phyloP scores from a whole-genome alignment of 83 land plant genomes.

The Picea abies region DNA sequence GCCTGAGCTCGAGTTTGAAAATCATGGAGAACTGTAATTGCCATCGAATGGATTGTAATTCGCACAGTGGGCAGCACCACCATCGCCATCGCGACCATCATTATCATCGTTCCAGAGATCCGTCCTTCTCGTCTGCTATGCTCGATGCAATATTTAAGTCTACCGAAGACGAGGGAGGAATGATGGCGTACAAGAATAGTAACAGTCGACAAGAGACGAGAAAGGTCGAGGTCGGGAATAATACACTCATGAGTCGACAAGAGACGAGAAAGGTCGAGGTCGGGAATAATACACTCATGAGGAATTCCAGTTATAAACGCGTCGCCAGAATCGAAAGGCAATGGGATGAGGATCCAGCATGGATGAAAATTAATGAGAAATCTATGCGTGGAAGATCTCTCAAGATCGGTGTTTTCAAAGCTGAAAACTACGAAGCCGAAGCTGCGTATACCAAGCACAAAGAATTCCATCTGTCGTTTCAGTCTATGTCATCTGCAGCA shows the following conservation, averaged over 20 bases:
- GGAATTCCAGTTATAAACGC: background rate
- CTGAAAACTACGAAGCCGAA: background rate
- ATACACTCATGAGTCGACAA: too few species aligned
- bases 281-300: background rate
- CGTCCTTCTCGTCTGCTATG: conserved; percentile 60
- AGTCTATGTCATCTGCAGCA: conserved; percentile 1
- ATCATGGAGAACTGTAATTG: too few species aligned
- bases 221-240: too few species aligned
- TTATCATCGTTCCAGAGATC: too few species aligned
- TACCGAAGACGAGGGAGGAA: conserved; percentile 38
- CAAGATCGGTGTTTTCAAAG: background rate
- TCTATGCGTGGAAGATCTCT: background rate
- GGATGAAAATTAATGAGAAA: background rate
- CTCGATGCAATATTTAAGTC: conserved; percentile 63
- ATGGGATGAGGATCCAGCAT: background rate
- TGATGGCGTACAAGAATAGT: background rate
- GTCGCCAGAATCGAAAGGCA: background rate
- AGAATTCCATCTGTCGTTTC: background rate
- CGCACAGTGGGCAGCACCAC: too few species aligned
- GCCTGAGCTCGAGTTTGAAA: too few species aligned
- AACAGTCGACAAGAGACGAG: too few species aligned
- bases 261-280: too few species aligned
- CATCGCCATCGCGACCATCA: too few species aligned
- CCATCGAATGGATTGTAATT: too few species aligned
- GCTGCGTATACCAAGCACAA: background rate